A percentile compares a stretch with the other conserved stretches of the same genome.
These are phyloP conservation scores for Sphenostylis stenocarpa DNA, from an alignment of 306 rosid genomes.

Conservation along the genomic window DNA sequence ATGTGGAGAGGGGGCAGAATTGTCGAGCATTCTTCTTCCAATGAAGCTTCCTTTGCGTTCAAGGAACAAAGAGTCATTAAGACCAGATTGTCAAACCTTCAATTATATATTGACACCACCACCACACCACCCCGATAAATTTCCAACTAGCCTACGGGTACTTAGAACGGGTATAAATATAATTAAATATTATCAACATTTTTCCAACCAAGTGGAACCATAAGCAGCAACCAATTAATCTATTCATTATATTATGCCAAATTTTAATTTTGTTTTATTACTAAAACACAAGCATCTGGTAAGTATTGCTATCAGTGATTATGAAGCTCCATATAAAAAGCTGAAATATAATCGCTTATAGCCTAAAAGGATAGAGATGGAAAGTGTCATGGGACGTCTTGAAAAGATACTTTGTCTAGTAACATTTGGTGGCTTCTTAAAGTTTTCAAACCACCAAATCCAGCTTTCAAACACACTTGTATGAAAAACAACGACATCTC, in stretches of 20 bases:
- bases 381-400: not conserved
- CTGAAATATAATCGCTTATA: not conserved
- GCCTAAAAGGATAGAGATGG: not conserved
- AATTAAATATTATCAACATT: not conserved
- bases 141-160: not conserved
- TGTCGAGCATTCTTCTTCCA: conserved; percentile 79
- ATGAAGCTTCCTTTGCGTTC: conserved; percentile 89
- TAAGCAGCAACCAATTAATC: not conserved
- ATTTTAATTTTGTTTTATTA: conserved; percentile 13
- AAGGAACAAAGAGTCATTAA: conserved; percentile 64
- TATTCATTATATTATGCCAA: not conserved
- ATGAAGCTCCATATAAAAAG: conserved; percentile 5
- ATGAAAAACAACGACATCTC: not conserved
- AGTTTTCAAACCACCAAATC: not conserved
- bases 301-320: conserved; percentile 26
- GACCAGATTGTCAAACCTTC: conserved; percentile 65
- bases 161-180: conserved; percentile 16
- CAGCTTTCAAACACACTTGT: not conserved
- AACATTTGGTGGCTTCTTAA: conserved; percentile 17
- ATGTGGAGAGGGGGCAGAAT: conserved; percentile 62
- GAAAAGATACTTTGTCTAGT: conserved; percentile 26
- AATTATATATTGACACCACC: conserved; percentile 39
- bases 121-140: conserved; percentile 13
- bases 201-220: not conserved
- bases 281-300: not conserved